Evolutionary conservation across 2,329 filamentous ascomycete species (phyloP).

Genomic region (Fusarium armeniacum): DNA sequence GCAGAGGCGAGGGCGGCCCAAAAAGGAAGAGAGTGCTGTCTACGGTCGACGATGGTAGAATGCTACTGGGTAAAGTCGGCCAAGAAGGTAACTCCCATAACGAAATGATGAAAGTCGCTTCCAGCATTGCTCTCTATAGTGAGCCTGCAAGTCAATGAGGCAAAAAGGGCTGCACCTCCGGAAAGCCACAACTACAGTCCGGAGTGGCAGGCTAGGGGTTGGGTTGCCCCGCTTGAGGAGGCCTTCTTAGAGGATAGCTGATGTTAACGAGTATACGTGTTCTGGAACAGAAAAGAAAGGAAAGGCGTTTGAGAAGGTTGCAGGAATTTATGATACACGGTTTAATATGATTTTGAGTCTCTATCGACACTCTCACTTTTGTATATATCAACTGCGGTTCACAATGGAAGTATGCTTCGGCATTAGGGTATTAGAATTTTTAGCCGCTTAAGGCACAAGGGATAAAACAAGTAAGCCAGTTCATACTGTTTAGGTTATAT

Average conservation of each 20-base stretch:
- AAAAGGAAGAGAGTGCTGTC: slow-evolving; percentile 40
- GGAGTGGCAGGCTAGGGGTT: too few relatives aligned
- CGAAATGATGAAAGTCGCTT: too few relatives aligned
- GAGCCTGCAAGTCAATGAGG: too few relatives aligned
- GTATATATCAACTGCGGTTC: neutral
- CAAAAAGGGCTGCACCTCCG: too few relatives aligned
- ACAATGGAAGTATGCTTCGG: too few relatives aligned
- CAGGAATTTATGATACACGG: slow-evolving; percentile 18
- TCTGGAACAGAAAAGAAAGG: slow-evolving; percentile 1
- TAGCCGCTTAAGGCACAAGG: neutral
- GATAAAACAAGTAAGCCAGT: neutral
- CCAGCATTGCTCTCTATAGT: too few relatives aligned
- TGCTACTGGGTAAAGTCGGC: too few relatives aligned
- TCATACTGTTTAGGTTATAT: neutral
- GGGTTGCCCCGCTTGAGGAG: too few relatives aligned
- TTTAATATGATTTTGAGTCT: neutral
- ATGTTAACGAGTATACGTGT: slow-evolving; percentile 7
- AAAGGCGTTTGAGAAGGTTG: slow-evolving; percentile 17
- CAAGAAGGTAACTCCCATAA: too few relatives aligned
- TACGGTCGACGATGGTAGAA: slow-evolving; percentile 42
- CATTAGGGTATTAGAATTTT: too few relatives aligned
- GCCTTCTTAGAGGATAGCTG: neutral
- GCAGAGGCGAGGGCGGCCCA: slow-evolving; percentile 47
- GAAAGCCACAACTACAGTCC: too few relatives aligned
- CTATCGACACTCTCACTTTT: neutral